Base-by-base conservation (phyloP, 441 rosid species). In the Croton setiger region DNA sequence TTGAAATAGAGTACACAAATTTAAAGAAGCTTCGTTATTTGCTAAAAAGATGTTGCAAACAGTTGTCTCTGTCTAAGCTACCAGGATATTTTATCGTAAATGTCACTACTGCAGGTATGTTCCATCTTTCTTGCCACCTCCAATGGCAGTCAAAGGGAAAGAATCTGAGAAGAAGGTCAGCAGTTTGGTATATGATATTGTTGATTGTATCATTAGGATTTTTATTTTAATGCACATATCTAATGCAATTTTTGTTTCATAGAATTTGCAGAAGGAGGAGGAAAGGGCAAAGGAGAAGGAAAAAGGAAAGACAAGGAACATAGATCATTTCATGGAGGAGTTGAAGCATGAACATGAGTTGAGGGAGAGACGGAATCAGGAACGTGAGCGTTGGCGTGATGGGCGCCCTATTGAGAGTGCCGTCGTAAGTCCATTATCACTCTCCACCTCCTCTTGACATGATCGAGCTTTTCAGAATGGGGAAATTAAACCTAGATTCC, bases 41-140 rank as follows among this genome's bases (percentile, higher is more conserved):
- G 39, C 36, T 52, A 49, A 69, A 41, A 44, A 17, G 12, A 64
- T 70, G 77, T 51, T 55, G 57, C 47, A 60, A 56, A 74, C 21
- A 55, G 47, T 64, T 56, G 49, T 41, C 35, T 61, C 41, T 71
- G 55, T 79, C 72, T 33, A 67, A 56, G 74, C 68, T 62, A 73
- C 63, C 65, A 72, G 75, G 90, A 81, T 80, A 73, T 80, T 85
- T 37, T 83, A 84, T 79, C 78, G 41, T 70, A 60, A 58, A 67
- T 73, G 47, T 78, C 68, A 71, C 76, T 73, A 78, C 74, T 84
- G 88, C 85, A 95, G 99, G 88, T 95, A 95, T 85, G 96, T 95
- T 72, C 99, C 99, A 77, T 95, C 99, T 80, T 95, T 95, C 70
- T 78, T 95, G 78, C 99, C 99, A 63, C 99, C 99, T 75, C 94